Percentiles rank a stretch among this genome's conserved stretches.
These are phyloP conservation scores for Chaetomium cochliodes DNA, from an alignment of 495 filamentous ascomycete genomes.

Conservation along the genomic window DNA sequence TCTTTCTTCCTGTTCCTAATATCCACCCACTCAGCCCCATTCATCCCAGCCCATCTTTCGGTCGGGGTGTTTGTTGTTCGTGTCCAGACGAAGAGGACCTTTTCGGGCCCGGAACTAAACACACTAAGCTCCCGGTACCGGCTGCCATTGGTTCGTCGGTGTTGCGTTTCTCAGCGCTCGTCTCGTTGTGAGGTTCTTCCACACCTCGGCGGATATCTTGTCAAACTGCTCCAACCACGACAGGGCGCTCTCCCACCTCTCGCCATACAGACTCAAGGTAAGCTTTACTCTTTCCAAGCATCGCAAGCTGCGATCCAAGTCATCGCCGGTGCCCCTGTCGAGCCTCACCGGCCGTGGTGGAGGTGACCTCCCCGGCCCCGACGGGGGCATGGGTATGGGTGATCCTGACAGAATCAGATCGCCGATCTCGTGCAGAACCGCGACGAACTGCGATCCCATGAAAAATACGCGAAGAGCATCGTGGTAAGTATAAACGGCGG, in stretches of 20 bases:
- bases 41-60: background rate
- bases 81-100: conserved; percentile 2
- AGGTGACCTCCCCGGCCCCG: conserved; percentile 35
- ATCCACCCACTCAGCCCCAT: background rate
- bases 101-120: background rate
- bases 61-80: conserved; percentile 17
- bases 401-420: conserved; percentile 47
- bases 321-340: conserved; percentile 35
- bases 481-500: conserved; percentile 67
- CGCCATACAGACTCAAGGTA: conserved; percentile 49
- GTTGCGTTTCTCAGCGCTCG: conserved; percentile 20
- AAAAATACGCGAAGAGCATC: conserved; percentile 71
- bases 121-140: conserved; percentile 30
- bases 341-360: conserved; percentile 38
- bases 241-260: conserved; percentile 50
- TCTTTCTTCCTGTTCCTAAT: background rate
- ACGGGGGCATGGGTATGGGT: conserved; percentile 33
- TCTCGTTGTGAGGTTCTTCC: conserved; percentile 36
- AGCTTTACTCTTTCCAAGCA: conserved; percentile 46
- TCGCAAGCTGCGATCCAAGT: conserved; percentile 47
- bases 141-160: conserved; percentile 13
- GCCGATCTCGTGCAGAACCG: conserved; percentile 58
- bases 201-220: conserved; percentile 37
- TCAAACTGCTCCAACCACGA: conserved; percentile 48
- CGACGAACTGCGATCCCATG: conserved; percentile 67